Conservation (phyloP, 192 early-diverging fungal species). For the Coemansia sp. region DNA sequence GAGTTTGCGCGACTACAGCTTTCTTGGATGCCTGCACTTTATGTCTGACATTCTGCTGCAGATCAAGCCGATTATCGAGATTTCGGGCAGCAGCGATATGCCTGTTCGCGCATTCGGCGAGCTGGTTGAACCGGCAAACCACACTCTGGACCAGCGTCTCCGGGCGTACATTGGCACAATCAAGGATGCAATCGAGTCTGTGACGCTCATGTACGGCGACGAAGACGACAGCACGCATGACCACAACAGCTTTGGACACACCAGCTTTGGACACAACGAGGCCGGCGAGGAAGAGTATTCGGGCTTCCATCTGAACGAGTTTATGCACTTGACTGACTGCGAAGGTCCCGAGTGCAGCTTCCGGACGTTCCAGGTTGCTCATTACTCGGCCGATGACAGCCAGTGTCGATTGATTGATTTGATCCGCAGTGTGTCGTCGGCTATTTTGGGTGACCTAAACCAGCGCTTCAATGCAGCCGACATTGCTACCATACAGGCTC, state of each 20-base stretch:
- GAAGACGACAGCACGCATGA: constrained; percentile 22
- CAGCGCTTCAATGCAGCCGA: constrained; percentile 32
- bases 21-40: constrained; percentile 51
- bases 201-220: constrained; percentile 51
- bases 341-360: constrained; percentile 24
- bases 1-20: constrained; percentile 44
- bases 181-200: constrained; percentile 42
- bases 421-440: constrained; percentile 44
- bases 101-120: constrained; percentile 28
- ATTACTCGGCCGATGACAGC: constrained; percentile 27
- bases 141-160: constrained; percentile 42
- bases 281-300: constrained; percentile 31
- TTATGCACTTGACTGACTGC: constrained; percentile 45
- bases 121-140: constrained; percentile 18
- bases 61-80: constrained; percentile 46
- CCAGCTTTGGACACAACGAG: neutral
- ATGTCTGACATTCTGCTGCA: constrained; percentile 45
- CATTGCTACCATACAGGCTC: constrained; percentile 32
- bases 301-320: constrained; percentile 51
- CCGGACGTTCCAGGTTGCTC: constrained; percentile 31
- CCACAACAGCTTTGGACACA: neutral
- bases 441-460: constrained; percentile 41
- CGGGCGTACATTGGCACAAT: constrained; percentile 39
- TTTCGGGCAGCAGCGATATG: constrained; percentile 28
- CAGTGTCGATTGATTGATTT: constrained; percentile 39